phyloP scores from a whole-genome alignment of 164 flowering plant genomes.

The Akebia trifoliata region DNA sequence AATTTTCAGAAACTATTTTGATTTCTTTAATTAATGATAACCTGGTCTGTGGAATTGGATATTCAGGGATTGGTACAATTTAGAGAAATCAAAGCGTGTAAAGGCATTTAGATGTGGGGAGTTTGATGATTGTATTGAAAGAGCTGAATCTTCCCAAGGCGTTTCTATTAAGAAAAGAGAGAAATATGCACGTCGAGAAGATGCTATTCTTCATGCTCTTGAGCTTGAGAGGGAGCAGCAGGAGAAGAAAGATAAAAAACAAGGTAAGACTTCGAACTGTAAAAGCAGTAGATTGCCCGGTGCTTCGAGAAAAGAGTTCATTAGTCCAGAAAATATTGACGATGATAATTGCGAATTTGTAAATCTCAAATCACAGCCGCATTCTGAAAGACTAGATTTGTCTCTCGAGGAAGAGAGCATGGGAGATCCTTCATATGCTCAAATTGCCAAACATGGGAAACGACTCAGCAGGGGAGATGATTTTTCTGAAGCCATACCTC shows the following conservation, averaged over 20 bases:
- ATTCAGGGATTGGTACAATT: conserved; percentile 89
- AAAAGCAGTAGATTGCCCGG: conserved; percentile 23
- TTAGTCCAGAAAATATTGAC: conserved; percentile 28
- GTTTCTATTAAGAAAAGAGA: conserved; percentile 79
- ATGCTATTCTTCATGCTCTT: conserved; percentile 97
- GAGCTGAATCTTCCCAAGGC: conserved; percentile 70
- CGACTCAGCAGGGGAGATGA: conserved; percentile 38
- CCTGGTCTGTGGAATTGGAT: background rate
- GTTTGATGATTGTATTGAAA: conserved; percentile 86
- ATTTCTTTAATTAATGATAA: background rate
- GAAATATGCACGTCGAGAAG: conserved; percentile 95
- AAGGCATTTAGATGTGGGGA: conserved; percentile 96
- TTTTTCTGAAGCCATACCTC: conserved; percentile 35
- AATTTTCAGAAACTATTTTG: background rate
- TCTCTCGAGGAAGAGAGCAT: conserved; percentile 24
- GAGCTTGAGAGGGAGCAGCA: conserved; percentile 71
- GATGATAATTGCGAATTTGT: conserved; percentile 27
- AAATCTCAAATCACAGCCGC: conserved; percentile 23
- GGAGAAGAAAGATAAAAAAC: conserved; percentile 45
- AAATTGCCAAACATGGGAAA: conserved; percentile 28
- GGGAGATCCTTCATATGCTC: conserved; percentile 17
- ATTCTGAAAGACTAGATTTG: conserved; percentile 18
- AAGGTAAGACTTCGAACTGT: conserved; percentile 22
- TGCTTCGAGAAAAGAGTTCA: conserved; percentile 24
- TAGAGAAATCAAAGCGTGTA: conserved; percentile 92